These are phyloP conservation scores for Boletus insuetus DNA, from an alignment of 768 basidiomycete species.

Conservation along the genomic window DNA sequence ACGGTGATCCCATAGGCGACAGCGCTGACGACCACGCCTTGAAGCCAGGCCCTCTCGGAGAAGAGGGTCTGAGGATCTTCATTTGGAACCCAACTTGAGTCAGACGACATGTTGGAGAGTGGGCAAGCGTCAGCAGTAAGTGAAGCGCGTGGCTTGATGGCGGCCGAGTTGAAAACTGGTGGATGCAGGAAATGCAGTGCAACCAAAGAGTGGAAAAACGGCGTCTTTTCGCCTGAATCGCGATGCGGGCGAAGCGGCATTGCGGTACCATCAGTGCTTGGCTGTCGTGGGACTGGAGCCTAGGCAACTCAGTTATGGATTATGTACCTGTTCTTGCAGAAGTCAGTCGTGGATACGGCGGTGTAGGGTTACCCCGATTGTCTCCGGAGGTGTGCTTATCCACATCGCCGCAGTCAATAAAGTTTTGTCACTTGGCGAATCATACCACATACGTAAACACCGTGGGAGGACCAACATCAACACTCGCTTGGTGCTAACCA, in stretches of 20 bases:
- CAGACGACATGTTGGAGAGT: slow-evolving; percentile 7
- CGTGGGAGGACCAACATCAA: too few species aligned
- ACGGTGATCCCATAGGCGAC: slow-evolving; percentile 9
- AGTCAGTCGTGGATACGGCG: neutral
- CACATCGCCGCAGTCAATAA: too few species aligned
- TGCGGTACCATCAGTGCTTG: too few species aligned
- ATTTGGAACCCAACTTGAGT: slow-evolving; percentile 17
- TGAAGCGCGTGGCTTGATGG: neutral
- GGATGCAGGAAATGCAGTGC: neutral
- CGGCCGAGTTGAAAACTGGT: neutral
- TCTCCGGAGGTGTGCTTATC: too few species aligned
- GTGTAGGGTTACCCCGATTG: neutral
- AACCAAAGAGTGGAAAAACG: neutral
- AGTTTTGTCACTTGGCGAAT: too few species aligned
- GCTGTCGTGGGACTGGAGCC: too few species aligned
- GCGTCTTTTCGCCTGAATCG: too few species aligned
- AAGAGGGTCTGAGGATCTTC: slow-evolving; percentile 13
- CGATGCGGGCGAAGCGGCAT: too few species aligned
- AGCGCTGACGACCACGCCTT: slow-evolving; percentile 8
- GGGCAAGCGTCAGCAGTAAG: neutral
- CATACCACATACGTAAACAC: too few species aligned
- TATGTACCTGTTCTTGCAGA: too few species aligned
- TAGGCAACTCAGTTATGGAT: too few species aligned
- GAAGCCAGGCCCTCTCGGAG: slow-evolving; percentile 21
- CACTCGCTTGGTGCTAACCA: too few species aligned